A percentile compares a stretch with the other conserved stretches of the same genome.
Evolutionary conservation across 805 yeast species (phyloP).

Genomic region (Candida caryicola): DNA sequence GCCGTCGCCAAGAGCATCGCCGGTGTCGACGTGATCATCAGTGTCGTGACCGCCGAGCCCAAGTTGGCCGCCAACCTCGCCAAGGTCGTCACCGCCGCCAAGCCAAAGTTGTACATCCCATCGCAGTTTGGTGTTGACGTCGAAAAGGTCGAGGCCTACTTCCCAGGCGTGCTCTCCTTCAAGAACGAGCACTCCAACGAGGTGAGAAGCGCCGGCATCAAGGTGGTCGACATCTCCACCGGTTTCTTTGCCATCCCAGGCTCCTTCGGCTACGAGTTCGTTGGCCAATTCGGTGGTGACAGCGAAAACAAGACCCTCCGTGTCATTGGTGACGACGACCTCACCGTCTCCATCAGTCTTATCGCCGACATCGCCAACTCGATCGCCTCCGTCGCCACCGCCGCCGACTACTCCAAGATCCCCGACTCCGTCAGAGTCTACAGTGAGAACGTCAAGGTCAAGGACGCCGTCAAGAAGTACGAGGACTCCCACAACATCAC

Average conservation of each 20-base stretch:
- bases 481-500: constrained; percentile 37
- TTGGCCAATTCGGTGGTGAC: constrained; percentile 39
- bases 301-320: constrained; percentile 31
- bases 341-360: constrained; percentile 33
- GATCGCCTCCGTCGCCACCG: constrained; percentile 16
- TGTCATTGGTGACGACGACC: constrained; percentile 39
- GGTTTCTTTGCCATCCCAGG: constrained; percentile 37
- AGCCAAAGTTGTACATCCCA: constrained; percentile 55
- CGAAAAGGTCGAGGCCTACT: constrained; percentile 18
- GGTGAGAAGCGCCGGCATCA: constrained; percentile 43
- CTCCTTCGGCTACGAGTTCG: constrained; percentile 29
- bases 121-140: constrained; percentile 55
- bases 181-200: constrained; percentile 37
- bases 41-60: constrained; percentile 37
- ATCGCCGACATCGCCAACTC: constrained; percentile 20
- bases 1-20: constrained; percentile 35
- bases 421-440: constrained; percentile 45
- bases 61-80: constrained; percentile 24
- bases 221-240: constrained; percentile 45
- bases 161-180: constrained; percentile 33
- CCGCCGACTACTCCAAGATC: constrained; percentile 28
- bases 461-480: constrained; percentile 38
- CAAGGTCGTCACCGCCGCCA: constrained; percentile 35
- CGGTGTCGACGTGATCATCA: constrained; percentile 52
- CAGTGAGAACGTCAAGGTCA: constrained; percentile 39